These are phyloP conservation scores for Tuber borchii DNA, from an alignment of 495 filamentous ascomycete species.

Conservation along the genomic window DNA sequence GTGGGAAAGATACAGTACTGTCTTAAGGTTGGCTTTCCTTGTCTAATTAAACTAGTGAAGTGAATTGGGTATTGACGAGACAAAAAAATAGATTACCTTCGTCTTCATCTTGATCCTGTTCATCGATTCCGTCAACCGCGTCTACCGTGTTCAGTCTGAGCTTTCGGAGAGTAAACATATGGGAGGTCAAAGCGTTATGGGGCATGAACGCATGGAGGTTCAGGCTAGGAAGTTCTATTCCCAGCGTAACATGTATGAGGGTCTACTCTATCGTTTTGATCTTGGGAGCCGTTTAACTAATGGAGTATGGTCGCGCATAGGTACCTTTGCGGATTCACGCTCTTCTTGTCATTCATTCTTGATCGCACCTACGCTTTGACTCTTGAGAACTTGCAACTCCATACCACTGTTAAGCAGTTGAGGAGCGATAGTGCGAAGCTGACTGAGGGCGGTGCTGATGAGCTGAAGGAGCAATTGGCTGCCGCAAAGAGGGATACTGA, in stretches of 20 bases:
- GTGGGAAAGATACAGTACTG: constrained; percentile 76
- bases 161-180: constrained; percentile 52
- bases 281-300: constrained; percentile 14
- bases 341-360: constrained; percentile 96
- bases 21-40: constrained; percentile 54
- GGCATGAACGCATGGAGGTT: constrained; percentile 92
- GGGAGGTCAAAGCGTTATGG: constrained; percentile 62
- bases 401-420: constrained; percentile 82
- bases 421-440: constrained; percentile 73
- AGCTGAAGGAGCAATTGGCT: constrained; percentile 62
- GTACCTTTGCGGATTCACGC: constrained; percentile 97
- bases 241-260: constrained; percentile 81
- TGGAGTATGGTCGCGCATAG: constrained; percentile 13
- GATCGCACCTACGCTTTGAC: constrained; percentile 99
- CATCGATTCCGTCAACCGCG: constrained; percentile 96
- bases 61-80: not conserved
- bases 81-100: constrained; percentile 72
- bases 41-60: not conserved
- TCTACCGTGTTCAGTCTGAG: constrained; percentile 92
- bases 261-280: not conserved
- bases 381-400: constrained; percentile 83
- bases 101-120: constrained; percentile 98
- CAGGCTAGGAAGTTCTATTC: constrained; percentile 99
- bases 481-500: constrained; percentile 68
- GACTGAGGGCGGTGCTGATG: constrained; percentile 54